These are phyloP conservation scores for Blastocystis sp. DNA, from an alignment of 352 stramenopile species.

Conservation along the genomic window DNA sequence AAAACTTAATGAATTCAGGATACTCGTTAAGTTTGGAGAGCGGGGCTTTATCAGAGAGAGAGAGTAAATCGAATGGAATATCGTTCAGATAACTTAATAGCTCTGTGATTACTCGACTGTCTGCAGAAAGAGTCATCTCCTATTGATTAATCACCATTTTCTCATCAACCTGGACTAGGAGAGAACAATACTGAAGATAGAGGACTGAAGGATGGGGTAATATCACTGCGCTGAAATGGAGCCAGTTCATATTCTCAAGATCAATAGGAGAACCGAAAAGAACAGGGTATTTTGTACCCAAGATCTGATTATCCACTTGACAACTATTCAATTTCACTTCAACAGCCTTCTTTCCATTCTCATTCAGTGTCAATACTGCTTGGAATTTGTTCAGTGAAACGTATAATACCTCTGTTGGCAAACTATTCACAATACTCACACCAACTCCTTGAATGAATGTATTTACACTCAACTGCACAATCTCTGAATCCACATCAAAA, in stretches of 20 bases:
- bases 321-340: conserved; percentile 41
- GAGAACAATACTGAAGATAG: conserved; percentile 46
- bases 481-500: conserved; percentile 24
- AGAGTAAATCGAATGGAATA: conserved; percentile 5
- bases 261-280: conserved; percentile 56
- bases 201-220: conserved; percentile 50
- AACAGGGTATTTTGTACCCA: conserved; percentile 23
- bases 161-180: conserved; percentile 13
- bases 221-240: conserved; percentile 6
- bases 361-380: background rate
- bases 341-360: conserved; percentile 50
- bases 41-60: background rate
- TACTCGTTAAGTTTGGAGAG: conserved; percentile 21
- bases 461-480: background rate
- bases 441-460: background rate
- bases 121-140: conserved; percentile 20
- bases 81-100: conserved; percentile 33
- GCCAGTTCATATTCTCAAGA: background rate
- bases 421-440: conserved; percentile 31
- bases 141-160: background rate
- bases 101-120: conserved; percentile 16
- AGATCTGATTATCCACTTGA: conserved; percentile 62
- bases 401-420: conserved; percentile 16
- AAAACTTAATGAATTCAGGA: conserved; percentile 39
- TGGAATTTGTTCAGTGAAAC: conserved; percentile 8